phyloP scores from a whole-genome alignment of 495 filamentous ascomycete species.

The Aspergillus indologenus region DNA sequence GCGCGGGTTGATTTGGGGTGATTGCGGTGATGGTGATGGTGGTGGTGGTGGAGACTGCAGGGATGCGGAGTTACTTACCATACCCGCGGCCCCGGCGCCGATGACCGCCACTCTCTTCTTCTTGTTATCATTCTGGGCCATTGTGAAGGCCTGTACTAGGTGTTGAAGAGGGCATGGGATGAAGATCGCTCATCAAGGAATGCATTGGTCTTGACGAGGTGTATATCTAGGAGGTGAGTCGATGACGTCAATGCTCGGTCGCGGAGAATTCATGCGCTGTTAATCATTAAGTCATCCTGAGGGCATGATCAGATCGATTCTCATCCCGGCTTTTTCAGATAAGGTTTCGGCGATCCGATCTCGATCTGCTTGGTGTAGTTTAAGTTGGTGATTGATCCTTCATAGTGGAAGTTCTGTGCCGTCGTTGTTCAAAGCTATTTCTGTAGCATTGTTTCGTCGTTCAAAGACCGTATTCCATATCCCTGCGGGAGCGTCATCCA shows the following conservation, averaged over 20 bases:
- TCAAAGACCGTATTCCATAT: no score
- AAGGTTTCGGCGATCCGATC: neutral
- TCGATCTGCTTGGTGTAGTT: neutral
- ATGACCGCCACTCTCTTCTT: conserved; percentile 58
- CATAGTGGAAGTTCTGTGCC: no score
- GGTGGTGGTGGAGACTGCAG: neutral
- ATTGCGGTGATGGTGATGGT: no score
- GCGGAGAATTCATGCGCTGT: neutral
- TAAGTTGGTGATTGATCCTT: no score
- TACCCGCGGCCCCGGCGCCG: conserved; percentile 64
- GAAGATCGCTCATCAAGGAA: neutral
- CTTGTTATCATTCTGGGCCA: neutral
- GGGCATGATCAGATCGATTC: neutral
- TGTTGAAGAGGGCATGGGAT: no score
- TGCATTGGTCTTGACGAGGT: no score
- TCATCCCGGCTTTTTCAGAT: neutral
- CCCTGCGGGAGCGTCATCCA: no score
- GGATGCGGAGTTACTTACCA: conserved; percentile 34
- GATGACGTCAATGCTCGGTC: neutral
- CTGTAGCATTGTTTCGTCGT: no score
- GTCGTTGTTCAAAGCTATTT: no score
- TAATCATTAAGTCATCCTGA: neutral
- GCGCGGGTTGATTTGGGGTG: neutral
- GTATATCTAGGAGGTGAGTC: neutral
- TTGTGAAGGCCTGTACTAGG: neutral